These are phyloP conservation scores for Heterobasidion annosum DNA, from an alignment of 1,284 basidiomycete species.

Conservation along the genomic window DNA sequence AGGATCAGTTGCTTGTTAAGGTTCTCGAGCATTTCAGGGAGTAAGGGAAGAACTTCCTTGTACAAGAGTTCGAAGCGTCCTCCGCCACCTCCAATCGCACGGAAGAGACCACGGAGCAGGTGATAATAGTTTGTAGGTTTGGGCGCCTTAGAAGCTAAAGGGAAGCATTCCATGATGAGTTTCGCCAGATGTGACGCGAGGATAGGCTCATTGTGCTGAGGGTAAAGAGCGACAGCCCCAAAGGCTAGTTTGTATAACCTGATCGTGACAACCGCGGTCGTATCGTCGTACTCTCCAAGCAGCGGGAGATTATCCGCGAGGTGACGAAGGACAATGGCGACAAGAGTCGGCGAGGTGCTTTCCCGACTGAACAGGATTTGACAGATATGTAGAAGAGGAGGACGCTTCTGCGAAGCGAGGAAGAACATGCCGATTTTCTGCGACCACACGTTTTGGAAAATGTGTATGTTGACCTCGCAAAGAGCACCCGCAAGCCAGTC, in stretches of 20 bases:
- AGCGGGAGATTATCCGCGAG: constrained; percentile 78
- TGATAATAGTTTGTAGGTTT: constrained; percentile 94
- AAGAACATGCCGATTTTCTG: constrained; percentile 88
- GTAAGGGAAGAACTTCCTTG: constrained; percentile 92
- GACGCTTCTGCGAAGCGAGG: constrained; percentile 68
- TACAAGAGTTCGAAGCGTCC: constrained; percentile 94
- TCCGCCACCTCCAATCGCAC: constrained; percentile 91
- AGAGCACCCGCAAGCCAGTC: constrained; percentile 81
- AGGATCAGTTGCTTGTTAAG: constrained; percentile 86
- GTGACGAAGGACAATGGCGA: constrained; percentile 87
- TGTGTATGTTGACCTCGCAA: constrained; percentile 78
- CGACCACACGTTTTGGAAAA: constrained; percentile 94
- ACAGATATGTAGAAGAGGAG: constrained; percentile 78
- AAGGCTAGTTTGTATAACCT: constrained; percentile 97
- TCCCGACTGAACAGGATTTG: constrained; percentile 86
- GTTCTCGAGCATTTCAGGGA: constrained; percentile 96
- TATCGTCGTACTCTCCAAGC: constrained; percentile 82
- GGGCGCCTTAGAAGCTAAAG: constrained; percentile 84
- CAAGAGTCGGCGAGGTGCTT: constrained; percentile 80
- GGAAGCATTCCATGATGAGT: constrained; percentile 96
- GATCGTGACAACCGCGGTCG: constrained; percentile 75
- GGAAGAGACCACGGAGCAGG: constrained; percentile 90
- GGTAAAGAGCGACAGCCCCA: constrained; percentile 77
- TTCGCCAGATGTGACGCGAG: constrained; percentile 90
- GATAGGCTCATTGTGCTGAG: constrained; percentile 82